A percentile compares a stretch with the other conserved stretches of the same genome.
phyloP scores from a whole-genome alignment of 2,329 filamentous ascomycete species.

The Emergomyces africanus region DNA sequence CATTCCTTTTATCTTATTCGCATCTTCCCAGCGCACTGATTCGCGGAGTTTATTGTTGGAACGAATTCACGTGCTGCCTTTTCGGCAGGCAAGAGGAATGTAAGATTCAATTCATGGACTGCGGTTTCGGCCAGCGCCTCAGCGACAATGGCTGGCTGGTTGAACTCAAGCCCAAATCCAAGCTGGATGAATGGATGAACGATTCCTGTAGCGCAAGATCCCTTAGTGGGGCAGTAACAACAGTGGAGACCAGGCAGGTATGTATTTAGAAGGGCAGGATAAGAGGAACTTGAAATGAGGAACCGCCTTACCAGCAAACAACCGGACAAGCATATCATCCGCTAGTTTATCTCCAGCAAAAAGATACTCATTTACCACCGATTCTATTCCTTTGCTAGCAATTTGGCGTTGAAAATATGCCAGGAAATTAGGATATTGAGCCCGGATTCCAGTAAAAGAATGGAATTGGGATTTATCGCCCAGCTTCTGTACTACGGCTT shows the following conservation, averaged over 20 bases:
- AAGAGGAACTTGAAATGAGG: background rate
- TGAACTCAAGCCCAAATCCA: slow-evolving; percentile 72
- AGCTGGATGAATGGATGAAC: slow-evolving; percentile 75
- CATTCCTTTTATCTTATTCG: slow-evolving; percentile 59
- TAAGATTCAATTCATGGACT: slow-evolving; percentile 48
- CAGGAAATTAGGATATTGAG: slow-evolving; percentile 61
- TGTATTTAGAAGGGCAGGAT: slow-evolving; percentile 4
- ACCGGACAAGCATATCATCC: slow-evolving; percentile 54
- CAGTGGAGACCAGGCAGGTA: background rate
- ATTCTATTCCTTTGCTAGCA: slow-evolving; percentile 47
- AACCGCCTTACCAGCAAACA: slow-evolving; percentile 46
- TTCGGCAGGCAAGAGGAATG: slow-evolving; percentile 37
- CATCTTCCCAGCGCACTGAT: slow-evolving; percentile 41
- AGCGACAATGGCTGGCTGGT: slow-evolving; percentile 68
- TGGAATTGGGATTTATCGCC: slow-evolving; percentile 44
- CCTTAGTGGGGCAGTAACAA: background rate
- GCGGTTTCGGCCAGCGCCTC: slow-evolving; percentile 66
- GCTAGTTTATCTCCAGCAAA: slow-evolving; percentile 53
- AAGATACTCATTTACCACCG: slow-evolving; percentile 52
- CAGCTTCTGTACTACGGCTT: slow-evolving; percentile 43
- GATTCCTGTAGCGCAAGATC: slow-evolving; percentile 38
- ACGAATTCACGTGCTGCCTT: slow-evolving; percentile 32
- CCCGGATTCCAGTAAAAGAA: slow-evolving; percentile 48
- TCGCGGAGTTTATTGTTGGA: slow-evolving; percentile 43
- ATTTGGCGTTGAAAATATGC: slow-evolving; percentile 66